Conservation (phyloP, 805 yeast genomes). For the Metschnikowia chrysomelidarum region DNA sequence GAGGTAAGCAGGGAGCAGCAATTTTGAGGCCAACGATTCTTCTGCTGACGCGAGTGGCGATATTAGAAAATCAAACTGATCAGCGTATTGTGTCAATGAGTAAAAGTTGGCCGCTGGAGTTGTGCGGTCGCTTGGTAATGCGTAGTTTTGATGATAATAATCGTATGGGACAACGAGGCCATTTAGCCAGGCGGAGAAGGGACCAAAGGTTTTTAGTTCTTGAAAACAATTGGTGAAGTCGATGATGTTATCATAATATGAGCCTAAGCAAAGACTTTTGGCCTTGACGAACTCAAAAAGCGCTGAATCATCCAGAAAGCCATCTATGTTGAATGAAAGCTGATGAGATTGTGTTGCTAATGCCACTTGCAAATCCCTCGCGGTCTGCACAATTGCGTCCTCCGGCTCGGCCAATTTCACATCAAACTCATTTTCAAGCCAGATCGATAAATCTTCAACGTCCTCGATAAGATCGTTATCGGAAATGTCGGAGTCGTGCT, state of each 20-base stretch:
- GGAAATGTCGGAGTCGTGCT: not conserved
- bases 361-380: constrained; percentile 6
- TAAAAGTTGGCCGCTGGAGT: constrained; percentile 14
- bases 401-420: not conserved
- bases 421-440: constrained; percentile 8
- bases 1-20: constrained; percentile 25
- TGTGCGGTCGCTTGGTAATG: constrained; percentile 9
- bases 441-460: constrained; percentile 7
- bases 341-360: constrained; percentile 7
- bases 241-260: constrained; percentile 18
- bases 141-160: constrained; percentile 31
- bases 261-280: constrained; percentile 15
- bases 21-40: constrained; percentile 13
- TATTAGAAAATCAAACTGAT: constrained; percentile 23
- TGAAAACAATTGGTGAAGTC: constrained; percentile 12
- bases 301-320: not conserved
- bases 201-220: constrained; percentile 16
- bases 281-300: constrained; percentile 15
- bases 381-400: constrained; percentile 10
- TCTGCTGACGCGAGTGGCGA: constrained; percentile 21
- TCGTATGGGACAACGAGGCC: constrained; percentile 30
- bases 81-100: constrained; percentile 11
- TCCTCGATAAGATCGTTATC: constrained; percentile 13
- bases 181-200: constrained; percentile 26
- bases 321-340: constrained; percentile 3